Conservation (phyloP, 176 grass and related monocot species). For the Chloris gayana region DNA sequence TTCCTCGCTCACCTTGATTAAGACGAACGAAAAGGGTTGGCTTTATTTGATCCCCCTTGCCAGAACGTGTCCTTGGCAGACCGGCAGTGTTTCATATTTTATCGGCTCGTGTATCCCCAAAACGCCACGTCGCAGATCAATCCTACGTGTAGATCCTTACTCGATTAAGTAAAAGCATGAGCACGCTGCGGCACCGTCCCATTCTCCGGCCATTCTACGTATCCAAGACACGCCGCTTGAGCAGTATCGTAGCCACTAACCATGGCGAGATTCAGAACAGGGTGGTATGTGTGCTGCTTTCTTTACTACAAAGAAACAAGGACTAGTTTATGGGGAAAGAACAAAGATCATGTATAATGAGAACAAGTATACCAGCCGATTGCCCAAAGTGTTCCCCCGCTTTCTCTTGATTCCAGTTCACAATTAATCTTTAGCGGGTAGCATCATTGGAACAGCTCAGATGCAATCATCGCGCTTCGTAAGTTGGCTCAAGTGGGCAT, state of each 20-base stretch:
- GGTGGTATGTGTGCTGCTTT: not conserved
- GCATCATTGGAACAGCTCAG: conserved; percentile 12
- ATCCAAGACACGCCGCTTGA: no score
- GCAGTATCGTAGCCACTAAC: not conserved
- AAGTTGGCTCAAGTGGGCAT: not conserved
- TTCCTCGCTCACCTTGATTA: conserved; percentile 18
- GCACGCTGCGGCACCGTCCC: not conserved
- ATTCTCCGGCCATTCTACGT: not conserved
- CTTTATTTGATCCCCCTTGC: conserved; percentile 28
- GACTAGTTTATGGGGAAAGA: not conserved
- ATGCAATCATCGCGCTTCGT: not conserved
- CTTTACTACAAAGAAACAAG: not conserved
- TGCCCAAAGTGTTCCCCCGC: conserved; percentile 23
- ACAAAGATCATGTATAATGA: not conserved
- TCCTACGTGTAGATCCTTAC: not conserved
- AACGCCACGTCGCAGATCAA: not conserved
- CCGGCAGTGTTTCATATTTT: not conserved
- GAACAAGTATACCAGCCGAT: not conserved
- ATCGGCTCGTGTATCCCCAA: not conserved
- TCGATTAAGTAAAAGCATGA: not conserved
- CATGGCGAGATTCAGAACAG: not conserved
- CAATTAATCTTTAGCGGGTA: not conserved
- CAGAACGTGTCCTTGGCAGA: conserved; percentile 11
- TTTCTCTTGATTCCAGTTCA: conserved; percentile 2
- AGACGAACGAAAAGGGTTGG: conserved; percentile 17